phyloP scores from a whole-genome alignment of 2,329 filamentous ascomycete genomes.

The Diaporthe amygdali region DNA sequence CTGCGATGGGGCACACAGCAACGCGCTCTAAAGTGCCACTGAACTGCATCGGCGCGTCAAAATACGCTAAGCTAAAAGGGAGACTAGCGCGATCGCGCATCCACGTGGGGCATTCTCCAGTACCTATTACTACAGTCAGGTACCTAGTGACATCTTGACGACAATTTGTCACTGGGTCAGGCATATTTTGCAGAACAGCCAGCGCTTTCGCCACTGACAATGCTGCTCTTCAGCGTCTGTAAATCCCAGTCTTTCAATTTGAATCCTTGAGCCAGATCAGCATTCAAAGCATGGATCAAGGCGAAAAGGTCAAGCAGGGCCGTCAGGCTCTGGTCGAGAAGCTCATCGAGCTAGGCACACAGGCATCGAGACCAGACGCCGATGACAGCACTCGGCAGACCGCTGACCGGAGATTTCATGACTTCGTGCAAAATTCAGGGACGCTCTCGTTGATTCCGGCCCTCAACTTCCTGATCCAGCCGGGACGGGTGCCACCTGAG shows the following conservation, averaged over 20 bases:
- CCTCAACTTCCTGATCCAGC: conserved; percentile 68
- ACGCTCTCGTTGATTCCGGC: conserved; percentile 55
- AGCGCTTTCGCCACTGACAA: not conserved
- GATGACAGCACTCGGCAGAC: conserved; percentile 35
- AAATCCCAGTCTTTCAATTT: not conserved
- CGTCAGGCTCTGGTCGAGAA: conserved; percentile 39
- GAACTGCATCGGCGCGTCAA: conserved; percentile 20
- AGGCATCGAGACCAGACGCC: conserved; percentile 53
- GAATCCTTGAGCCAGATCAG: not conserved
- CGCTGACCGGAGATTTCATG: conserved; percentile 47
- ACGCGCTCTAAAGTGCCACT: not conserved
- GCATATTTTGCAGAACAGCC: not conserved
- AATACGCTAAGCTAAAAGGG: not conserved
- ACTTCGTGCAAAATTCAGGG: conserved; percentile 46
- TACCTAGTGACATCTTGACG: not conserved
- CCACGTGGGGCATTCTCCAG: not conserved
- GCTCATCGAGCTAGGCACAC: conserved; percentile 47
- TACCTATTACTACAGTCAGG: not conserved
- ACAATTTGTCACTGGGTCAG: not conserved
- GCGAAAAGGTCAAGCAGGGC: conserved; percentile 26
- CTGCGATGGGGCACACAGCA: not conserved
- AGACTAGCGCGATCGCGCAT: not conserved
- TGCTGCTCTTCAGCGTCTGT: not conserved
- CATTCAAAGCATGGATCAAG: conserved; percentile 18
- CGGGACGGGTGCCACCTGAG: conserved; percentile 63